Evolutionary conservation across 176 grass and related monocot genomes (phyloP), one percentile per base, ranked within the genome.

Genomic region (Lolium perenne): DNA sequence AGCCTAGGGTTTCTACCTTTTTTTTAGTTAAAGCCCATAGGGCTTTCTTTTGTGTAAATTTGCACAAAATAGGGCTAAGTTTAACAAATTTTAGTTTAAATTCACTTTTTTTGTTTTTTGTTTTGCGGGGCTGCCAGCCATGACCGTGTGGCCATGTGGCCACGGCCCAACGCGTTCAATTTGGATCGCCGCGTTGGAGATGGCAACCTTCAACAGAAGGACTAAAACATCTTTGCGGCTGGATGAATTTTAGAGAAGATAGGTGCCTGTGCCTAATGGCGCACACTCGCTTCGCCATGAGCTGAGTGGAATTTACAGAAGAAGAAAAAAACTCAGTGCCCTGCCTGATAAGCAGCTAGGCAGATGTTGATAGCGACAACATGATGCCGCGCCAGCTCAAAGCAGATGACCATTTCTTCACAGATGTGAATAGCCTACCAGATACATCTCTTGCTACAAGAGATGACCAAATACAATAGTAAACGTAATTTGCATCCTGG

Each of bases 151-250:
- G 2, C 26, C 26, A 29, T 29, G 26, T 29, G 26, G 26, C 26
- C 26, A 29, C 26, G 26, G 26, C 26, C 26, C 26, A 29, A 29
- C 26, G 26, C 26, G 32, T 35, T 35, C 32, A 35, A 35, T 35
- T 35, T 35, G 32, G 2, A 2, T 35, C 32, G 32, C 32, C 1
- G 32, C 32, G 32, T 35, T 35, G 32, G 32, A 35, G 32, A 35
- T 35, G 32, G 32, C 32, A 35, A 35, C 13, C 50, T 86, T 68
- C 59, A 81, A 6, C 60, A 77, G 77, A 77, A 85, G 53, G 23
- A 86, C 72, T 76, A 71, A 90, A 81, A 63, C 22, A 54, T 51
- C 62, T 35, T 20, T 82, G 32, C 74, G 26, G 10, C 54, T 22
- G 60, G 67, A 81, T 81, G 68, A 70, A 80, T 76, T 47, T 47